Evolutionary conservation across 108 stramenopile species (phyloP).

Genomic region (Stephanodiscus triporus): DNA sequence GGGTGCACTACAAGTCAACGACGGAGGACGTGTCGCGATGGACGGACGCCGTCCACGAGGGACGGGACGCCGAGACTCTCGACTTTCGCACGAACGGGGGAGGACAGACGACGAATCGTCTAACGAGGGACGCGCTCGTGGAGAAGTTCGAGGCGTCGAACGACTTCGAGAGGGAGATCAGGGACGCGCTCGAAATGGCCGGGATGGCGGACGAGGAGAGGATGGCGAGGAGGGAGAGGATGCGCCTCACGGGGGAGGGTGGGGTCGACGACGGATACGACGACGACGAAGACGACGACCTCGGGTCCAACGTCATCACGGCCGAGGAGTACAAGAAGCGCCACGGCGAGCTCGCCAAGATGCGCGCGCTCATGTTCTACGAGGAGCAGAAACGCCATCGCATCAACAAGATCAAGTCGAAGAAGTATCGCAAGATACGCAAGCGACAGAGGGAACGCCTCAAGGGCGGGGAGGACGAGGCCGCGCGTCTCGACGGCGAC

Average conservation of each 20-base stretch:
- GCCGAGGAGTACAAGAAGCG: constrained; percentile 91
- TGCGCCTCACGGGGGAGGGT: constrained; percentile 42
- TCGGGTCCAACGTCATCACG: constrained; percentile 84
- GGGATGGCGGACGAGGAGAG: constrained; percentile 85
- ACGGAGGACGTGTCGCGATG: constrained; percentile 80
- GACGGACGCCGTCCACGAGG: constrained; percentile 81
- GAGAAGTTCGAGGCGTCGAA: constrained; percentile 87
- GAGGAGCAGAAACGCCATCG: constrained; percentile 97
- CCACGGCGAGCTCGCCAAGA: constrained; percentile 93
- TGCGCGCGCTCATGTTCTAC: constrained; percentile 98
- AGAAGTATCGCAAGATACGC: constrained; percentile 94
- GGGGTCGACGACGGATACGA: constrained; percentile 2
- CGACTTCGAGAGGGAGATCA: constrained; percentile 93
- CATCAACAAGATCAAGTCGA: constrained; percentile 99
- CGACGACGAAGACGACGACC: constrained; percentile 64
- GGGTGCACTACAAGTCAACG: constrained; percentile 82
- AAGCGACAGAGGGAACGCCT: constrained; percentile 86
- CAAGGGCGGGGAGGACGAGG: constrained; percentile 79
- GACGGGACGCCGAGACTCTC: constrained; percentile 91
- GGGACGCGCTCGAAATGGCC: constrained; percentile 79
- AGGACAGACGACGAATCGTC: constrained; percentile 20
- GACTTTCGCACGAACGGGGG: constrained; percentile 88
- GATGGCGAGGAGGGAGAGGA: constrained; percentile 66
- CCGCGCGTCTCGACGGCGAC: constrained; percentile 49
- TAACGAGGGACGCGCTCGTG: constrained; percentile 70